These are phyloP conservation scores for Aegilops sharonensis DNA, from an alignment of 176 grass and related monocot genomes.

Conservation along the genomic window DNA sequence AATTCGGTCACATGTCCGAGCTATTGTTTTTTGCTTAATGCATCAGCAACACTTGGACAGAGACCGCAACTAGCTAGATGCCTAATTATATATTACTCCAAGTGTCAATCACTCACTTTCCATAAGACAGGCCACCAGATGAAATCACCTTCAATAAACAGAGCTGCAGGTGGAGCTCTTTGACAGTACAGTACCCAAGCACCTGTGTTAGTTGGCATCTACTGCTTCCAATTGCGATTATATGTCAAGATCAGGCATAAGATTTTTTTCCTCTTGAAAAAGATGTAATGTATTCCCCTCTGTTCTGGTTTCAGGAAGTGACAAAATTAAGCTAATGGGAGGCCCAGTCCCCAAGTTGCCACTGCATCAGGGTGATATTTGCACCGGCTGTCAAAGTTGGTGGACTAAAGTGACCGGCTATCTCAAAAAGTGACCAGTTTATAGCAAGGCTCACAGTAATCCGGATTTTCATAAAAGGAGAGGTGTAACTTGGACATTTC, in stretches of 20 bases:
- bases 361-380: not conserved
- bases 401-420: not conserved
- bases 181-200: not conserved
- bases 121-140: not conserved
- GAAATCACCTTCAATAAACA: not conserved
- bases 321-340: not conserved
- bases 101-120: not conserved
- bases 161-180: not conserved
- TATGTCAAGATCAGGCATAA: not conserved
- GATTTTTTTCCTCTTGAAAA: not conserved
- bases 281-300: not conserved
- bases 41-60: conserved; percentile 20
- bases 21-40: not conserved
- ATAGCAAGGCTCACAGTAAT: not conserved
- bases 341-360: not conserved
- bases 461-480: not conserved
- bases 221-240: not conserved
- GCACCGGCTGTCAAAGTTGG: not conserved
- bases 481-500: not conserved
- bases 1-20: conserved; percentile 18
- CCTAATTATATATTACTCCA: not conserved
- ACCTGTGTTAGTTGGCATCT: not conserved
- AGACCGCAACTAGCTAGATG: not conserved
- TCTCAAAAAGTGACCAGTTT: not conserved
- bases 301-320: too few species aligned